A percentile compares a stretch with the other conserved stretches of the same genome.
Conservation (phyloP, 1,284 basidiomycete species). For the Fistulina hepatica region DNA sequence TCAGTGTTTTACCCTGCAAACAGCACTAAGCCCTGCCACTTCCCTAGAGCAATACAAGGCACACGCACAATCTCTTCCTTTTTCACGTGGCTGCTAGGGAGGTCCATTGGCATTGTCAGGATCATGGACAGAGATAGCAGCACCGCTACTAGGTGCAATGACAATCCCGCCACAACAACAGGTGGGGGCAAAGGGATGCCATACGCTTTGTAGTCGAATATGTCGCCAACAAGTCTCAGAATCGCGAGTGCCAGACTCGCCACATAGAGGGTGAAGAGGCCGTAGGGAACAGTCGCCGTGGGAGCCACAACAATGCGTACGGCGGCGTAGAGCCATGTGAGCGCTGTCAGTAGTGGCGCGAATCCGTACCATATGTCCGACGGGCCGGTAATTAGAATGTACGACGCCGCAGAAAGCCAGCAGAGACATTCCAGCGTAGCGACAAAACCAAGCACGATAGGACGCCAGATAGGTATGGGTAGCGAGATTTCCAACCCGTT, state of each 20-base stretch:
- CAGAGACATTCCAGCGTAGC: conserved; percentile 7
- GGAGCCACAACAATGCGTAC: conserved; percentile 31
- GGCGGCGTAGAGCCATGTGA: conserved; percentile 48
- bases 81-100: conserved; percentile 39
- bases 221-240: conserved; percentile 35
- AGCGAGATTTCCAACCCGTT: not conserved
- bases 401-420: conserved; percentile 5
- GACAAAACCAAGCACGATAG: conserved; percentile 6
- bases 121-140: conserved; percentile 33
- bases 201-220: conserved; percentile 35
- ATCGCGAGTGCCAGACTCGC: conserved; percentile 31
- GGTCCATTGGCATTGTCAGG: conserved; percentile 44
- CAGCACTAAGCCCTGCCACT: conserved; percentile 1
- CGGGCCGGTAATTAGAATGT: conserved; percentile 8
- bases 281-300: conserved; percentile 31
- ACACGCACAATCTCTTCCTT: conserved; percentile 39
- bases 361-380: conserved; percentile 12
- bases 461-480: conserved; percentile 4
- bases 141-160: conserved; percentile 33
- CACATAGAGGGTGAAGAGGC: conserved; percentile 28
- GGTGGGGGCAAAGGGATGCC: conserved; percentile 27
- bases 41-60: not conserved
- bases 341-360: conserved; percentile 30
- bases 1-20: conserved; percentile 40
- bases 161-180: conserved; percentile 21